These are phyloP conservation scores for Eutypa lata DNA, from an alignment of 2,329 filamentous ascomycete genomes.

Conservation along the genomic window DNA sequence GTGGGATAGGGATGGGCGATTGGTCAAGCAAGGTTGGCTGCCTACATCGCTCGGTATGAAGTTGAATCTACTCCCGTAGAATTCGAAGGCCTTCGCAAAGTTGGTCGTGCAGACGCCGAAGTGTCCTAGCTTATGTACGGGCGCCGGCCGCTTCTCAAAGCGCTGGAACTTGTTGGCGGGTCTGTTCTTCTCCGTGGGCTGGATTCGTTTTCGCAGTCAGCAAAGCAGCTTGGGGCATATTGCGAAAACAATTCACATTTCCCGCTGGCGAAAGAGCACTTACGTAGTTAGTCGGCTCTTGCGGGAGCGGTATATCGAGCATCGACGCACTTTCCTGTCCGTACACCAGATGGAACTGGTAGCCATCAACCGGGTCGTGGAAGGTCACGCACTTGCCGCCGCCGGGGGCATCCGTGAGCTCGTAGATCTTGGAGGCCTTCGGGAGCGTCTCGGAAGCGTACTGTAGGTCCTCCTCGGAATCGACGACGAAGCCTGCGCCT, in stretches of 20 bases:
- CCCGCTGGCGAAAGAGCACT: no score
- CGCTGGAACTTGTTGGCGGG: slow-evolving; percentile 47
- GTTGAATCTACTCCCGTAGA: slow-evolving; percentile 50
- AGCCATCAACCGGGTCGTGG: slow-evolving; percentile 52
- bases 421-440: slow-evolving; percentile 44
- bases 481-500: slow-evolving; percentile 57
- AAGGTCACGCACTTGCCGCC: slow-evolving; percentile 51
- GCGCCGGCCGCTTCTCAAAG: slow-evolving; percentile 46
- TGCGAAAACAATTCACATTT: no score
- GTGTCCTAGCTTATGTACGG: slow-evolving; percentile 52
- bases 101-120: slow-evolving; percentile 53
- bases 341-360: slow-evolving; percentile 55
- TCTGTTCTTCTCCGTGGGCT: slow-evolving; percentile 46
- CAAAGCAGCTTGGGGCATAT: no score
- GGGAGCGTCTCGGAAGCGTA: slow-evolving; percentile 45
- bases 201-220: slow-evolving; percentile 1
- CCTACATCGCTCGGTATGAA: slow-evolving; percentile 47
- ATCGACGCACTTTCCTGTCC: slow-evolving; percentile 44
- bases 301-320: slow-evolving; percentile 34
- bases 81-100: slow-evolving; percentile 46
- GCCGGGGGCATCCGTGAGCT: slow-evolving; percentile 48
- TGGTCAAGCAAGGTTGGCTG: neutral
- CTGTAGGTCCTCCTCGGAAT: slow-evolving; percentile 52
- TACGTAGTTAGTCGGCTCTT: slow-evolving; percentile 45
- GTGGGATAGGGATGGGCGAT: no score